Evolutionary conservation across 345 rosid species (phyloP), one percentile per base, ranked within the genome.

Genomic region (Leavenworthia alabamica): DNA sequence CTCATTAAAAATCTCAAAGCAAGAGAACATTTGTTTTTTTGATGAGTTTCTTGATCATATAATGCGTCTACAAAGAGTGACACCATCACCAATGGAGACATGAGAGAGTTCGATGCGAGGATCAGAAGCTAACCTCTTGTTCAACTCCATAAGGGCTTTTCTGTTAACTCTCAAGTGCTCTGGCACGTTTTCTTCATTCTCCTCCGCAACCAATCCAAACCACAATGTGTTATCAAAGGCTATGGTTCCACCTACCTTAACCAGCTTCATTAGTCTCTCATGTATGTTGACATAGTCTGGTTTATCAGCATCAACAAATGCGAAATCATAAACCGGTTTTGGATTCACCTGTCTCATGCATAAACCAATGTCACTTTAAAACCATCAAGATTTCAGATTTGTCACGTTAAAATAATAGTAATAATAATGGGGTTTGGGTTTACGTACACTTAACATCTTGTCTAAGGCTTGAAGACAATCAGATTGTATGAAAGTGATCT

Each of bases 11-110:
- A n/a, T n/a, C n/a, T n/a, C n/a, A n/a, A n/a, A n/a, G n/a, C n/a
- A n/a, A n/a, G n/a, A n/a, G 17, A 33, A 16, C 47, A 53, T 40
- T 9, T 56, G 24, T 35, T 26, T 2, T 3, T 51, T 50, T 29
- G 32, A 13, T 51, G 41, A 32, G n/a, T 6, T 8, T 53, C 19
- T 53, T 23, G 24, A 19, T 70, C 70, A 71, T 9, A 60, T 62
- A 37, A 72, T 46, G 41, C 84, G 79, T 66, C 80, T 73, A 37
- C 83, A 82, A 40, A 89, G 81, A 4, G 87, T 81, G 56, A 83
- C 75, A 56, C 92, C 92, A 74, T 84, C 95, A 13, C 89, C 92
- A 9, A 80, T 45, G 6, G 89, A 78, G 42, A 78, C 81, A 39
- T 71, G 82, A 20, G 82, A 86, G 3, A 84, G 22, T 31, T 84